A percentile compares a stretch with the other conserved stretches of the same genome.
Conservation (phyloP, 2,329 filamentous ascomycete species). For the Penicillium sp. region DNA sequence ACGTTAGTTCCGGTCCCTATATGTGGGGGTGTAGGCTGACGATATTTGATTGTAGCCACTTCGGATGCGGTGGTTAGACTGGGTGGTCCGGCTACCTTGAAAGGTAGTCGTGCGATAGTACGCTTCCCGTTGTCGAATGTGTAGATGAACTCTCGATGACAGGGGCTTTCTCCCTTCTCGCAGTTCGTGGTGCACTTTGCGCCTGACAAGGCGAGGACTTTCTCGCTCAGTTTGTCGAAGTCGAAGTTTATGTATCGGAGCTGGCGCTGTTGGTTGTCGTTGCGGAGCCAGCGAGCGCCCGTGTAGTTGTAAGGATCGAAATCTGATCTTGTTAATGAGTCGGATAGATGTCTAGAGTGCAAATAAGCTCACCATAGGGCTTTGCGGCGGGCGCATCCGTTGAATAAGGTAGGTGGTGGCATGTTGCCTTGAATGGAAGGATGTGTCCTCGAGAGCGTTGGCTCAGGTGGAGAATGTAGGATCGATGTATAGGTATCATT, state of each 20-base stretch:
- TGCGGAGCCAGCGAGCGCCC: conserved; percentile 36
- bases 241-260: conserved; percentile 39
- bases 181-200: conserved; percentile 32
- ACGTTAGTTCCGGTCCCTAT: not conserved
- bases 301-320: conserved; percentile 32
- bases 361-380: no score
- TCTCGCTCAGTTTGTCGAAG: conserved; percentile 37
- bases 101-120: conserved; percentile 43
- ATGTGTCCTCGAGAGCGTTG: not conserved
- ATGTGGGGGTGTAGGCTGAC: conserved; percentile 22
- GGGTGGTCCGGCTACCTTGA: conserved; percentile 35
- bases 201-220: conserved; percentile 34
- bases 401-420: not conserved
- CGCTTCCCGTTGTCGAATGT: conserved; percentile 34
- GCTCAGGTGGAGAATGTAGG: not conserved
- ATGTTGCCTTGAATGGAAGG: not conserved
- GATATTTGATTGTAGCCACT: conserved; percentile 44
- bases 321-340: not conserved
- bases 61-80: conserved; percentile 40
- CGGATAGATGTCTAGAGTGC: not conserved
- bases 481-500: not conserved
- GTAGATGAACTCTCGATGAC: conserved; percentile 44
- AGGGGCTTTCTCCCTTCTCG: conserved; percentile 44
- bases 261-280: conserved; percentile 33
- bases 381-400: no score